phyloP scores from a whole-genome alignment of 805 yeast species.

The Candida chauliodis region DNA sequence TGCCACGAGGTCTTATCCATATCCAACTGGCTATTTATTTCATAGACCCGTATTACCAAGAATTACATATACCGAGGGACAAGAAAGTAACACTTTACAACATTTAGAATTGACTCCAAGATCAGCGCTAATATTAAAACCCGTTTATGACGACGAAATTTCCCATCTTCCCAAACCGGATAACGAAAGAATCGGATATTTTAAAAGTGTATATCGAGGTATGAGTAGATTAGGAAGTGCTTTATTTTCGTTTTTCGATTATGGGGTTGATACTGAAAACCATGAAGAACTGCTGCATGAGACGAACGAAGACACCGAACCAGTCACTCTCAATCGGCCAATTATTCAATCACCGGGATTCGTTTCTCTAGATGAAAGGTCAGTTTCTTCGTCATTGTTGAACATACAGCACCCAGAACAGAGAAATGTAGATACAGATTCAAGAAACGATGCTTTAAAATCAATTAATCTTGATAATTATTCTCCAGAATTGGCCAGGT shows the following conservation, averaged over 20 bases:
- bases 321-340: constrained; percentile 1
- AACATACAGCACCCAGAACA: constrained; percentile 7
- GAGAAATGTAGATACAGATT: background rate
- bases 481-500: constrained; percentile 4
- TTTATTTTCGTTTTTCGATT: constrained; percentile 39
- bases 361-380: constrained; percentile 7
- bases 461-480: background rate
- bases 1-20: constrained; percentile 54
- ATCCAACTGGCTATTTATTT: constrained; percentile 45
- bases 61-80: constrained; percentile 49
- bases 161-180: constrained; percentile 8
- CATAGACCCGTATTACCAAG: constrained; percentile 44
- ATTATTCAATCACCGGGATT: constrained; percentile 9
- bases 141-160: constrained; percentile 34
- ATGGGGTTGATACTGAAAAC: constrained; percentile 24
- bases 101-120: constrained; percentile 64
- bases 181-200: constrained; percentile 9
- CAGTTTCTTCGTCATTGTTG: constrained; percentile 9
- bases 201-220: constrained; percentile 9
- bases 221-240: constrained; percentile 23
- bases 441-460: background rate
- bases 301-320: background rate
- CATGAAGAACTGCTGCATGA: background rate
- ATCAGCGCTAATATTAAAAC: constrained; percentile 72
- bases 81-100: constrained; percentile 45